Percentiles rank a stretch among this genome's conserved stretches.
phyloP scores from a whole-genome alignment of 306 rosid species.

The Datisca glomerata region DNA sequence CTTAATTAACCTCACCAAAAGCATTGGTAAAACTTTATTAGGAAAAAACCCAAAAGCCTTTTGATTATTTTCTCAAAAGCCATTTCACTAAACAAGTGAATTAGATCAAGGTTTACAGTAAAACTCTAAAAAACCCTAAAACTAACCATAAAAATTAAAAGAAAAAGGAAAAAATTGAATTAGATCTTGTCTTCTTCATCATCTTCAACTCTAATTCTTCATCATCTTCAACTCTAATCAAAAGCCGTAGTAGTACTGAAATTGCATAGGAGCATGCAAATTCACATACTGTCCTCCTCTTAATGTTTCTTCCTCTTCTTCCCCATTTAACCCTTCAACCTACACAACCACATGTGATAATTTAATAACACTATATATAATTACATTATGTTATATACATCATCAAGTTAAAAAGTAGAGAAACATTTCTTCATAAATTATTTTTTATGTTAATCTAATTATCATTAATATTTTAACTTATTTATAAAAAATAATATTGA shows the following conservation, averaged over 20 bases:
- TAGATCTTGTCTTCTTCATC: neutral
- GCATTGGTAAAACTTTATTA: neutral
- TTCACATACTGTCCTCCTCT: constrained; percentile 27
- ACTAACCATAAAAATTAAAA: neutral
- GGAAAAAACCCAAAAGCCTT: constrained; percentile 1
- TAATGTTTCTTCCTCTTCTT: constrained; percentile 27
- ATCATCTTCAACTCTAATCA: constrained; percentile 13
- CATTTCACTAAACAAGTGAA: no score
- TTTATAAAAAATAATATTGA: neutral
- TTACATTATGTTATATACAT: no score
- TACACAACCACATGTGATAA: constrained; percentile 7
- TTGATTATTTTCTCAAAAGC: neutral
- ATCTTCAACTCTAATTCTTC: neutral
- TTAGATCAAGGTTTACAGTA: no score
- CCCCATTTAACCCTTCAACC: constrained; percentile 49
- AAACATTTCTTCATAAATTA: no score
- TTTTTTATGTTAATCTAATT: neutral
- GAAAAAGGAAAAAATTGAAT: neutral
- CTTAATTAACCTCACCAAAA: neutral
- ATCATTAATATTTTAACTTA: neutral
- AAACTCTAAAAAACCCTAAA: constrained; percentile 2
- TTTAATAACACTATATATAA: neutral
- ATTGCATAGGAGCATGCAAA: no score
- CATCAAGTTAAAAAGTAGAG: no score
- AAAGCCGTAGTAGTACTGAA: constrained; percentile 43